A percentile compares a stretch with the other conserved stretches of the same genome.
These are phyloP conservation scores for Lactifluus subvellereus DNA, from an alignment of 768 basidiomycete genomes.

Conservation along the genomic window DNA sequence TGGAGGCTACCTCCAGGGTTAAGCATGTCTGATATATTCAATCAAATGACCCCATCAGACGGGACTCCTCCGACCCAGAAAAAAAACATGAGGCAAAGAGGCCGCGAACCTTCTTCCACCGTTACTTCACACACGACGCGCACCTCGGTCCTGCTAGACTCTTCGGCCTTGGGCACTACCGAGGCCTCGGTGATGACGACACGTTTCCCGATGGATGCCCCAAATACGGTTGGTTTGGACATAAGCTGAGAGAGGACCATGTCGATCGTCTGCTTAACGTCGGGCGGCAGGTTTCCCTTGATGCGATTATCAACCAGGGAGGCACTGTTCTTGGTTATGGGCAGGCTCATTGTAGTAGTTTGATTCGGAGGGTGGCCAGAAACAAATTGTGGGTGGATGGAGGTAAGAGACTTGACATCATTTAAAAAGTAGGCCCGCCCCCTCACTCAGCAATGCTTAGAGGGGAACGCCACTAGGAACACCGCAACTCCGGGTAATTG, in stretches of 20 bases:
- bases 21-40: conserved; percentile 26
- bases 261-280: conserved; percentile 3
- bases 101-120: conserved; percentile 27
- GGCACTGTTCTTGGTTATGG: not conserved
- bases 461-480: not conserved
- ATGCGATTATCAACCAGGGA: not conserved
- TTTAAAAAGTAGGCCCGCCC: not conserved
- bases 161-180: conserved; percentile 28
- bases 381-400: not conserved
- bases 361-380: not conserved
- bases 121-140: conserved; percentile 30
- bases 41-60: not conserved
- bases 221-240: conserved; percentile 20
- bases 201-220: conserved; percentile 20
- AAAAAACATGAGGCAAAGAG: not conserved
- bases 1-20: conserved; percentile 26
- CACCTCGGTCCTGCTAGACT: conserved; percentile 30
- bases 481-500: not conserved
- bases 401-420: not conserved
- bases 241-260: not conserved
- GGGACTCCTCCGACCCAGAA: not conserved
- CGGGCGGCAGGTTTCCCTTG: conserved; percentile 6
- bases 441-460: not conserved
- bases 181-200: conserved; percentile 27
- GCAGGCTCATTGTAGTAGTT: not conserved